These are phyloP conservation scores for Neocatenulostroma microsporum DNA, from an alignment of 2,329 filamentous ascomycete genomes.

Conservation along the genomic window DNA sequence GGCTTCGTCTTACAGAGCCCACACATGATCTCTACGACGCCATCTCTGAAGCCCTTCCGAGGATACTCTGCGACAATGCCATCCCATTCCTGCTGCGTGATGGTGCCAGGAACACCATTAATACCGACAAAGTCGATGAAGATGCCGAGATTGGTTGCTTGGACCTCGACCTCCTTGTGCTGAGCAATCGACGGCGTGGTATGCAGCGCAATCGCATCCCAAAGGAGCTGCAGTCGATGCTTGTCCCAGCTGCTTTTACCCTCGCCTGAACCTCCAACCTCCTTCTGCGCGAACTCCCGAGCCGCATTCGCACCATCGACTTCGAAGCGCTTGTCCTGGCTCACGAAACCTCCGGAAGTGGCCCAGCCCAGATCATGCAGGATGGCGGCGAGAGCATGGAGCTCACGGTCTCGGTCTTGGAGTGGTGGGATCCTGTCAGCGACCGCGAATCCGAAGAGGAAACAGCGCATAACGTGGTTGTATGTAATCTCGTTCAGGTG, in stretches of 20 bases:
- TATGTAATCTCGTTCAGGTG: conserved; percentile 1
- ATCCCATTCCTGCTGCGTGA: background rate
- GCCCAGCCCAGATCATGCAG: conserved; percentile 6
- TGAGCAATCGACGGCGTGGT: conserved; percentile 2
- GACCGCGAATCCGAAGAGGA: conserved; percentile 3
- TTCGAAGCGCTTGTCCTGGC: conserved; percentile 4
- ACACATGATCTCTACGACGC: conserved; percentile 4
- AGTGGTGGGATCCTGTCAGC: conserved; percentile 1
- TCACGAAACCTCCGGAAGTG: background rate
- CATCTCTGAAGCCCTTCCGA: conserved; percentile 2
- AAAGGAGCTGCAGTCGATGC: conserved; percentile 1
- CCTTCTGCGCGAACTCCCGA: background rate
- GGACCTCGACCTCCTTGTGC: conserved; percentile 1
- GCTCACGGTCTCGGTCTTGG: conserved; percentile 1
- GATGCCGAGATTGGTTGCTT: conserved; percentile 1
- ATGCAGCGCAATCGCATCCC: conserved; percentile 3
- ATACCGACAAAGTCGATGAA: background rate
- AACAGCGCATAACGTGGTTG: conserved; percentile 3
- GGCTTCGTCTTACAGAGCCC: conserved; percentile 5
- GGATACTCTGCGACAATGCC: conserved; percentile 1
- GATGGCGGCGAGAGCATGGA: conserved; percentile 2
- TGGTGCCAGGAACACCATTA: background rate
- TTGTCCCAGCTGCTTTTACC: conserved; percentile 1
- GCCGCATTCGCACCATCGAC: conserved; percentile 3
- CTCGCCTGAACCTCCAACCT: background rate